A percentile compares a stretch with the other conserved stretches of the same genome.
Conservation (phyloP, 495 filamentous ascomycete species). For the Neurospora sp. region DNA sequence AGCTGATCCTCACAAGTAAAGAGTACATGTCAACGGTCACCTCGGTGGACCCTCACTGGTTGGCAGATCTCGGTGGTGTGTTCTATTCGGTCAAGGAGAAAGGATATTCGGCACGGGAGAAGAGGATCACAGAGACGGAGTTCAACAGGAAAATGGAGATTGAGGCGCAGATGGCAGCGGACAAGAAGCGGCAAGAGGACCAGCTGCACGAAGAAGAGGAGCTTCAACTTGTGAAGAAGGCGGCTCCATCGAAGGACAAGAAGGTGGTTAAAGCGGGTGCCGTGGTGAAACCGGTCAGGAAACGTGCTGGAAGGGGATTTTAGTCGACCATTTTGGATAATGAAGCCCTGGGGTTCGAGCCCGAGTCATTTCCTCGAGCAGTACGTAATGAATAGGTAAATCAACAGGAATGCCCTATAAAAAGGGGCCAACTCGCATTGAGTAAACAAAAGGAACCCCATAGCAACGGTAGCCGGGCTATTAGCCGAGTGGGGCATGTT, state of each 20-base stretch:
- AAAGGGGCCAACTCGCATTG: not conserved
- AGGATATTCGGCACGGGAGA: constrained; percentile 83
- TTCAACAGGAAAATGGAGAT: constrained; percentile 95
- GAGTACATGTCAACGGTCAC: constrained; percentile 99
- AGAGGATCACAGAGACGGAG: constrained; percentile 83
- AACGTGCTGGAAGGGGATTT: constrained; percentile 26
- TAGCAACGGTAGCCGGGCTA: not conserved
- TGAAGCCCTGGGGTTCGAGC: not conserved
- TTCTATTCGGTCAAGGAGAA: constrained; percentile 99
- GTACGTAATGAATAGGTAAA: not conserved
- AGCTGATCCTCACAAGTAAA: constrained; percentile 91
- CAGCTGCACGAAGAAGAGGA: constrained; percentile 38
- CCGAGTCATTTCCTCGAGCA: not conserved
- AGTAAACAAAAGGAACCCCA: not conserved
- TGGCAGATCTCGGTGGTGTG: constrained; percentile 95
- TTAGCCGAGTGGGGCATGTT: not conserved
- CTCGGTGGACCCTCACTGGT: constrained; percentile 93
- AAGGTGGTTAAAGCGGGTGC: constrained; percentile 42
- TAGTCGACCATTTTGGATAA: not conserved
- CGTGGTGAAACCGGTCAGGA: constrained; percentile 54
- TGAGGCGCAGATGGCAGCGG: constrained; percentile 83
- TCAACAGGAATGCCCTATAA: not conserved
- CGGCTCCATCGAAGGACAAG: constrained; percentile 31
- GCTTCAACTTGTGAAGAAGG: constrained; percentile 37
- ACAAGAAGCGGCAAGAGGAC: constrained; percentile 65